Evolutionary conservation across 768 basidiomycete species (phyloP).

Genomic region (Naematelia encephala): DNA sequence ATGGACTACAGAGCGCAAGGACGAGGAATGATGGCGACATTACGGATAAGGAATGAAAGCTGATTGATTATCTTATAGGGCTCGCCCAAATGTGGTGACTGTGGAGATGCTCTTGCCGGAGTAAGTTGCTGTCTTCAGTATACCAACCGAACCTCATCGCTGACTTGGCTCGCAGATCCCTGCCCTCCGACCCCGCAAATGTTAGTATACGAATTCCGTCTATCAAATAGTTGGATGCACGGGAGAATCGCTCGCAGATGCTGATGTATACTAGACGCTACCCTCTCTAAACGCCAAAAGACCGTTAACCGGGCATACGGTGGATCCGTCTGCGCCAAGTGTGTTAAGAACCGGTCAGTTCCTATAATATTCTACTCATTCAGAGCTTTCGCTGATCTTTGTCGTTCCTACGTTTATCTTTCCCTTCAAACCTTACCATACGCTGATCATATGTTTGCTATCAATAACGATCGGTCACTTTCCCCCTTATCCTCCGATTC

Average conservation of each 20-base stretch:
- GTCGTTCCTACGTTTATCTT: neutral
- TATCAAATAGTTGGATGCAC: neutral
- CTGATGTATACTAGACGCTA: constrained; percentile 58
- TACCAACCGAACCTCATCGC: constrained; percentile 4
- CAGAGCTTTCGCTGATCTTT: neutral
- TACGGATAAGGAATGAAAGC: too few relatives aligned
- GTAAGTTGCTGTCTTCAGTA: constrained; percentile 57
- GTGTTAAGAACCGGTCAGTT: constrained; percentile 85
- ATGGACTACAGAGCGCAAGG: too few relatives aligned
- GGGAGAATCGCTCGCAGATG: neutral
- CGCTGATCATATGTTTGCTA: constrained; percentile 2
- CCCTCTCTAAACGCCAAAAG: constrained; percentile 95
- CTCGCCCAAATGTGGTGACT: constrained; percentile 97
- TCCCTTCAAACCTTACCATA: neutral
- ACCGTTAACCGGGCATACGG: constrained; percentile 94
- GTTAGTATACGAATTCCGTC: constrained; percentile 21
- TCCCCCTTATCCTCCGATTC: constrained; percentile 3
- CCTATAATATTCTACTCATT: neutral
- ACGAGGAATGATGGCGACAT: too few relatives aligned
- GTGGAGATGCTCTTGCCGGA: constrained; percentile 87
- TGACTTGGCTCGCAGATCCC: constrained; percentile 64
- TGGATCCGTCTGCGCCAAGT: constrained; percentile 92
- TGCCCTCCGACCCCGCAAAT: constrained; percentile 91
- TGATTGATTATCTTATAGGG: constrained; percentile 47
- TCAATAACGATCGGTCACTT: constrained; percentile 4